Percentiles rank a stretch among this genome's conserved stretches.
These are phyloP conservation scores for Xylaria hypoxylon DNA, from an alignment of 2,329 filamentous ascomycete genomes.

Conservation along the genomic window DNA sequence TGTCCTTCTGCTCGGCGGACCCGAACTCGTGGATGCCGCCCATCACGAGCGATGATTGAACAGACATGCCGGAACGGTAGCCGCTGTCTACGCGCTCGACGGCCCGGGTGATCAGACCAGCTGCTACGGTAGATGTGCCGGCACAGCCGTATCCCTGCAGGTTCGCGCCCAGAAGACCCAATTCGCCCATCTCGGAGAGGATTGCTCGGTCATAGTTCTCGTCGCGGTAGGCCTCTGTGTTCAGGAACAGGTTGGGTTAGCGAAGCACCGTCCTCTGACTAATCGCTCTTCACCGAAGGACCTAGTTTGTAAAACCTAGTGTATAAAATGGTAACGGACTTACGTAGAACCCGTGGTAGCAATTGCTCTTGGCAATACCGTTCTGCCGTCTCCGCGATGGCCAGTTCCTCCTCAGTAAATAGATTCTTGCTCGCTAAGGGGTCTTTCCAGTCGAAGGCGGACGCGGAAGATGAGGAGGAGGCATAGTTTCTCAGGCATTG, in stretches of 20 bases:
- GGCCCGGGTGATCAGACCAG: constrained; percentile 89
- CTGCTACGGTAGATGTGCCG: constrained; percentile 86
- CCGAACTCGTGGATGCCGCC: constrained; percentile 91
- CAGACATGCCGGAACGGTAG: constrained; percentile 92
- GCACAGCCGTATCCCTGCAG: constrained; percentile 91
- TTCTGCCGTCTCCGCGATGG: constrained; percentile 90
- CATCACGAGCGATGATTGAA: constrained; percentile 94
- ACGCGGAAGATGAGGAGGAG: constrained; percentile 46
- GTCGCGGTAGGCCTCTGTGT: constrained; percentile 69
- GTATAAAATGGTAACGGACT: constrained; percentile 46
- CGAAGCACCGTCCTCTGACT: background rate
- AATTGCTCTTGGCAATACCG: constrained; percentile 93
- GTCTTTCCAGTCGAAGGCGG: constrained; percentile 88
- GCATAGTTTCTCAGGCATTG: constrained; percentile 45
- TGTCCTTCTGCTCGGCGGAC: constrained; percentile 87
- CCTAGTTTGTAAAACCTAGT: background rate
- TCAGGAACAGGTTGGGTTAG: constrained; percentile 27
- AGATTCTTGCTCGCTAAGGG: constrained; percentile 80
- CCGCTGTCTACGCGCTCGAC: constrained; percentile 93
- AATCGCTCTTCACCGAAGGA: background rate
- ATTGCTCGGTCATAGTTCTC: constrained; percentile 89
- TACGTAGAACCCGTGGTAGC: constrained; percentile 86
- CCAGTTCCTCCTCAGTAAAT: constrained; percentile 89
- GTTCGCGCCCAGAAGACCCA: constrained; percentile 87
- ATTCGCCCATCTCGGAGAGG: constrained; percentile 89